Percentiles rank a stretch among this genome's conserved stretches.
Evolutionary conservation across 495 filamentous ascomycete genomes (phyloP).

Genomic region (Daldinia loculata): DNA sequence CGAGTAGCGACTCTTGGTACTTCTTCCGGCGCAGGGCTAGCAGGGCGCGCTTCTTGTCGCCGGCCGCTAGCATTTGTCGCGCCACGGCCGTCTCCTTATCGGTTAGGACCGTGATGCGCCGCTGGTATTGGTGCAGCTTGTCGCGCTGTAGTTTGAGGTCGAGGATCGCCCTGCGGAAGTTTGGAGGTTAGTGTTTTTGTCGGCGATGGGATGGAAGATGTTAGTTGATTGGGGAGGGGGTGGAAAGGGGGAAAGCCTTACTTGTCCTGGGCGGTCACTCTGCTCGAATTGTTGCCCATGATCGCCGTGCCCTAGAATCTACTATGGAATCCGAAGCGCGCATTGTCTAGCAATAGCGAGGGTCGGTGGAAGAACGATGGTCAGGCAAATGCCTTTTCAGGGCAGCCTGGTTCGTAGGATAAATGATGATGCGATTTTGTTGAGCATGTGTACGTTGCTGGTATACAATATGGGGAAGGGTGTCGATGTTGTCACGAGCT

Average conservation of each 20-base stretch:
- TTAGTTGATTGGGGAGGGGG: no score
- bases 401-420: conserved; percentile 22
- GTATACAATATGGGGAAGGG: neutral
- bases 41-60: conserved; percentile 82
- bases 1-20: conserved; percentile 90
- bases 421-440: conserved; percentile 1
- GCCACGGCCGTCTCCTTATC: conserved; percentile 58
- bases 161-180: conserved; percentile 75
- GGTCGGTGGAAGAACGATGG: neutral
- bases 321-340: conserved; percentile 38
- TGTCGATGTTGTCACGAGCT: conserved; percentile 10
- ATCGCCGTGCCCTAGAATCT: conserved; percentile 44
- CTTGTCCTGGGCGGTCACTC: conserved; percentile 60
- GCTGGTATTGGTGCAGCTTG: conserved; percentile 93
- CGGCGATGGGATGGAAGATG: neutral
- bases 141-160: conserved; percentile 98
- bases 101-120: conserved; percentile 66
- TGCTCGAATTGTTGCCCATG: conserved; percentile 57
- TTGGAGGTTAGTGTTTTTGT: neutral
- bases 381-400: conserved; percentile 17
- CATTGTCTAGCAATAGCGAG: conserved; percentile 33
- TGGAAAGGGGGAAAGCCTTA: conserved; percentile 20
- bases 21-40: conserved; percentile 94
- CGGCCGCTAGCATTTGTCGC: conserved; percentile 83
- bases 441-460: conserved; percentile 14